These are phyloP conservation scores for Aspergillus saccharolyticus DNA, from an alignment of 495 filamentous ascomycete species.

Conservation along the genomic window DNA sequence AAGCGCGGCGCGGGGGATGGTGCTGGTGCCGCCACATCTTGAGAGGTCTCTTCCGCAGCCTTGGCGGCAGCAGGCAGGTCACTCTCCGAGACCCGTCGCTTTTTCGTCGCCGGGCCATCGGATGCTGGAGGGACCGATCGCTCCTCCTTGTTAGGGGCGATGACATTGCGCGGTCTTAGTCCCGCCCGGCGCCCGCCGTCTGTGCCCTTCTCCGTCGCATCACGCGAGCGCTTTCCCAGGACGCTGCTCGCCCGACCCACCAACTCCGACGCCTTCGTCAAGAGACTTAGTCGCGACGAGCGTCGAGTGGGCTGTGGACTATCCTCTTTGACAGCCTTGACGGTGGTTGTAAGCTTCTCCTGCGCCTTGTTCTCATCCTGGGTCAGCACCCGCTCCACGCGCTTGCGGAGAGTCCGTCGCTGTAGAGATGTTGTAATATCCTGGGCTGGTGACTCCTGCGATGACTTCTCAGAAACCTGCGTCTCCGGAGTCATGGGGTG, in stretches of 20 bases:
- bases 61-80: constrained; percentile 41
- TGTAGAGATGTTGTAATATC: constrained; percentile 33
- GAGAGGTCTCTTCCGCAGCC: constrained; percentile 28
- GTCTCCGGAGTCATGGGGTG: constrained; percentile 37
- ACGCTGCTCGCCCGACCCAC: constrained; percentile 41
- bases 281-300: constrained; percentile 34
- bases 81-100: constrained; percentile 45
- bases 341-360: constrained; percentile 7
- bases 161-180: constrained; percentile 34
- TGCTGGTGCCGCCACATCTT: constrained; percentile 31
- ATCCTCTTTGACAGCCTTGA: constrained; percentile 1
- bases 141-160: constrained; percentile 28
- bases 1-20: constrained; percentile 35
- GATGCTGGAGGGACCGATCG: constrained; percentile 7
- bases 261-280: constrained; percentile 41
- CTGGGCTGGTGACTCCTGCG: constrained; percentile 36
- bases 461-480: constrained; percentile 35
- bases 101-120: constrained; percentile 40
- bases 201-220: constrained; percentile 38
- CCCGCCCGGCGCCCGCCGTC: constrained; percentile 37
- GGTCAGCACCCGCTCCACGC: constrained; percentile 44
- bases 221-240: constrained; percentile 52
- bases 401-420: constrained; percentile 42
- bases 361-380: constrained; percentile 36
- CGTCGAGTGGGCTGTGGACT: constrained; percentile 10